Base-by-base conservation (phyloP, 2,329 filamentous ascomycete species). In the Alternaria triticimaculans region DNA sequence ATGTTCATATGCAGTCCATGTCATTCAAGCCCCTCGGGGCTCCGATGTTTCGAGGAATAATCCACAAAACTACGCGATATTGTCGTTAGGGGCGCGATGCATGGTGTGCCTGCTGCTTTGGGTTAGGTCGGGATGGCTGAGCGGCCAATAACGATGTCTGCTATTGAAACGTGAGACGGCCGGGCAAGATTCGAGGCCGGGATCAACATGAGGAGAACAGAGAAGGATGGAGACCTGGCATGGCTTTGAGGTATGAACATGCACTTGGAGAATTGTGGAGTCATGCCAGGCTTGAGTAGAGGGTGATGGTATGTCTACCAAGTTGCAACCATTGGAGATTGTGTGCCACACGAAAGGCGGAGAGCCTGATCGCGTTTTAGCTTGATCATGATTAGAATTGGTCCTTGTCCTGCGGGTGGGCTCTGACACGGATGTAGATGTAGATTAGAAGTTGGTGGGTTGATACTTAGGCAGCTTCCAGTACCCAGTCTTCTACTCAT, bases 141-240 rank as follows among this genome's bases (percentile, higher is more conserved):
- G 10, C 4, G 21, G 21, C 71, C 67, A 73, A 72, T 70, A 56
- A 63, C 11, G 37, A 30, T 25, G n/a, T 14, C 8, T n/a, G n/a
- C 23, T n/a, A 21, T 23, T 3, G 26, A 49, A 72, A 73, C 70
- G 70, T 73, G 69, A 70, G 64, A 72, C 64, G n/a, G n/a, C 55
- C 26, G 5, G n/a, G 25, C 28, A 54, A 20, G 49, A 25, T 45
- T 55, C 10, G 37, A 43, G 8, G 23, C 18, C 61, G 28, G 23
- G 15, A 62, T 55, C 33, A 44, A 30, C 26, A 18, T 43, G 18
- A 10, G 26, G n/a, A 6, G 23, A 43, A 41, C 20, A 37, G 11
- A 12, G 21, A 44, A 44, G 53, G 23, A 55, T 44, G 37, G 33
- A 26, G 30, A 55, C 53, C 25, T 44, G 15, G 21, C 25, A 23